Base-by-base conservation (phyloP, 2,329 filamentous ascomycete species). In the Boeremia lycopersici region DNA sequence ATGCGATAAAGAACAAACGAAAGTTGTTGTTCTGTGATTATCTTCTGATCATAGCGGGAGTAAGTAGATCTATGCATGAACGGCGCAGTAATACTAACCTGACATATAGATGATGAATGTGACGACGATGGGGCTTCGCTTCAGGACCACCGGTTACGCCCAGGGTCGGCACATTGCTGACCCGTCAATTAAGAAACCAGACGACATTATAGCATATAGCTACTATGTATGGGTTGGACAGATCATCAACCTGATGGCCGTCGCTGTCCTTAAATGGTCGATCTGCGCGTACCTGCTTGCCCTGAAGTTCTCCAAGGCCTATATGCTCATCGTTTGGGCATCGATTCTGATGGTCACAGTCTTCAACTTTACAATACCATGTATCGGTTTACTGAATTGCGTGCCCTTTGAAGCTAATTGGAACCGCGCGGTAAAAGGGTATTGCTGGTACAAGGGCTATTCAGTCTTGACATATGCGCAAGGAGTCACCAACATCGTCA, bases 371-470 rank as follows among this genome's bases (percentile, higher is more conserved):
- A 42, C 65, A 1, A 13, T 68, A 2, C 66, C 67, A 0, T 50
- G 63, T 1, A 56, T 68, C 42, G 57, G 58, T 1, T 33, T 60
- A 23, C 64, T 70, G 28, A 59, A 56, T 15, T 63, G 60, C 38
- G 65, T 56, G 10, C 66, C 67, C 5, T 64, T 70, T n/a, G 65
- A 70, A 23, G 56, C 60, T 12, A 70, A 70, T 25, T 71, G 68
- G 67, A 69, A 71, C 25, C 53, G 48, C 31, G 11, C 17, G 5
- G 28, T 68, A 2, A 38, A 55, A 23, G 60, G 63, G 1, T 60
- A 62, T 30, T 70, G 67, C 52, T 70, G 65, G 53, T 60, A 60
- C 38, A 60, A 63, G 30, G 53, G 54, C 2, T 39, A 49, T 6
- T 30, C 53, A 8, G 49, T 53, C 4, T 45, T 69, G 17, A 56